phyloP scores from a whole-genome alignment of 1,284 basidiomycete species.

The Trichosporon inkin region DNA sequence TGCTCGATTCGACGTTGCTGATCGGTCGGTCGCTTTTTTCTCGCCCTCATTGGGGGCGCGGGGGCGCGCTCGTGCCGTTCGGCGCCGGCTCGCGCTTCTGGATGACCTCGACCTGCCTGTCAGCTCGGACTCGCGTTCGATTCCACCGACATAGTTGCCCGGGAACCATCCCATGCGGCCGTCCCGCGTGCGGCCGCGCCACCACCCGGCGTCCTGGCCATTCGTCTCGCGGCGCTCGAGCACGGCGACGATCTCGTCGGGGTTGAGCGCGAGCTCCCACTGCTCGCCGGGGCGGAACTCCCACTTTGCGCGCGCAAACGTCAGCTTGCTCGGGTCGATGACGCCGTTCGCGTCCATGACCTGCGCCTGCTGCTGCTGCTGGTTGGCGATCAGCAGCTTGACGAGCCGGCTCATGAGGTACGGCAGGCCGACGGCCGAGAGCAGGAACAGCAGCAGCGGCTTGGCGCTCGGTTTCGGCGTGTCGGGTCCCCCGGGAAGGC shows the following conservation, averaged over 20 bases:
- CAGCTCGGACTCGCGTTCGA: neutral
- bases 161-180: conserved; percentile 97
- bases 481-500: conserved; percentile 29
- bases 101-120: conserved; percentile 23
- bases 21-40: no score
- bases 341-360: conserved; percentile 32
- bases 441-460: conserved; percentile 88
- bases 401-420: conserved; percentile 92
- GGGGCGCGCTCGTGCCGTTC: neutral
- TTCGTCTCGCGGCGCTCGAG: conserved; percentile 75
- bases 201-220: conserved; percentile 85
- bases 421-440: conserved; percentile 91
- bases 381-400: conserved; percentile 68
- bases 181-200: conserved; percentile 90
- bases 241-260: conserved; percentile 93
- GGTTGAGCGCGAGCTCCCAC: conserved; percentile 74
- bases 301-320: conserved; percentile 83
- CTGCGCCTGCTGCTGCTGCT: conserved; percentile 36
- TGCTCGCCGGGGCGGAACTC: conserved; percentile 70
- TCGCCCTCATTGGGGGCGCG: neutral
- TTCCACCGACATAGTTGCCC: conserved; percentile 67
- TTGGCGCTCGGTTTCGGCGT: conserved; percentile 72
- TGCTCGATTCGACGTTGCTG: no score
- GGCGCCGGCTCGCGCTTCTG: conserved; percentile 22
- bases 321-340: conserved; percentile 59